These are phyloP conservation scores for Yarrowia galli DNA, from an alignment of 1,139 yeast genomes.

Conservation along the genomic window DNA sequence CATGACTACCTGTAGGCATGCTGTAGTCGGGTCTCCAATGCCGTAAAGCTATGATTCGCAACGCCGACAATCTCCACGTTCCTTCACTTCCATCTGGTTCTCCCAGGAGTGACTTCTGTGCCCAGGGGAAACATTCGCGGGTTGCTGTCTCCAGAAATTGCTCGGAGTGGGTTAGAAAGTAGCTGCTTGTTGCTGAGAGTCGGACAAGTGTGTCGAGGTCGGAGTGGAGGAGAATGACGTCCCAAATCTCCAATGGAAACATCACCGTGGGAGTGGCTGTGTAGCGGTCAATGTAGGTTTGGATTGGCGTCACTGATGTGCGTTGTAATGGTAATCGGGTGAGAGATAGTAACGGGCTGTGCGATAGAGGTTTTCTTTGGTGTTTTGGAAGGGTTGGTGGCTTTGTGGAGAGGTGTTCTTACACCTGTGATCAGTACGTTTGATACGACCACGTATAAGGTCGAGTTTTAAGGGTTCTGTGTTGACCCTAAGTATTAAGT, in stretches of 20 bases:
- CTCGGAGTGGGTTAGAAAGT: background rate
- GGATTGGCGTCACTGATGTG: background rate
- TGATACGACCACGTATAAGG: too few relatives aligned
- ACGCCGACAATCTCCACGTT: conserved; percentile 12
- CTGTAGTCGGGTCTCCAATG: background rate
- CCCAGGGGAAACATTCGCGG: conserved; percentile 15
- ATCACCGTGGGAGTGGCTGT: background rate
- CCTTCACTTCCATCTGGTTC: conserved; percentile 21
- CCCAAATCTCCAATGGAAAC: conserved; percentile 23
- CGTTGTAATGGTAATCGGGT: too few relatives aligned
- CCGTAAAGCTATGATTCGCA: background rate
- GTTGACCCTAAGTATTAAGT: too few relatives aligned
- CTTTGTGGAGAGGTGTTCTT: too few relatives aligned
- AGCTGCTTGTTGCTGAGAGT: background rate
- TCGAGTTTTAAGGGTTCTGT: too few relatives aligned
- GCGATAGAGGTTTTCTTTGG: too few relatives aligned
- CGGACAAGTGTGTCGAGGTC: background rate
- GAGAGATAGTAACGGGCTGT: too few relatives aligned
- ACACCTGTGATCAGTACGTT: too few relatives aligned
- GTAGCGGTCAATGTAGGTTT: background rate
- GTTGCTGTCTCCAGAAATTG: background rate
- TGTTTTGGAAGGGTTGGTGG: too few relatives aligned
- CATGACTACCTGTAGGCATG: background rate
- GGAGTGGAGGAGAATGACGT: background rate
- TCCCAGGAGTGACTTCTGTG: background rate